Percentiles rank a stretch among this genome's conserved stretches.
phyloP scores from a whole-genome alignment of 2,329 filamentous ascomycete genomes.

The Neofusicoccum cordaticola region DNA sequence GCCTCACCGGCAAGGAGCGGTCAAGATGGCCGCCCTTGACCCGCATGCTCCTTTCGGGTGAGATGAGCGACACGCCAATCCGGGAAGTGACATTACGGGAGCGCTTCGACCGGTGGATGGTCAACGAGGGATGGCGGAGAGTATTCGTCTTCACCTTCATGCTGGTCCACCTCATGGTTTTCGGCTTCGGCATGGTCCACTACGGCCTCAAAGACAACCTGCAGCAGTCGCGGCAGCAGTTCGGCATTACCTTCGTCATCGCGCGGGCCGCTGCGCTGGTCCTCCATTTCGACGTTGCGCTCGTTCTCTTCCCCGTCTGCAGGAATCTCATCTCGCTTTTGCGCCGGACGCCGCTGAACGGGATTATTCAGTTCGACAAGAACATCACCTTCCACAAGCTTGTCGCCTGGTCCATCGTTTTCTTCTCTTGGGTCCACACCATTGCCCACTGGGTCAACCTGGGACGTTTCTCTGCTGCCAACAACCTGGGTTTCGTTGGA shows the following conservation, averaged over 20 bases:
- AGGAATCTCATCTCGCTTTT: slow-evolving; percentile 78
- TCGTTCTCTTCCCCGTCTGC: slow-evolving; percentile 79
- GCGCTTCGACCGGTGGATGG: slow-evolving; percentile 82
- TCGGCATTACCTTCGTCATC: slow-evolving; percentile 74
- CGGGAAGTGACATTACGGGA: slow-evolving; percentile 66
- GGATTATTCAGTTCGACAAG: slow-evolving; percentile 85
- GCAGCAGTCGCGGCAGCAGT: slow-evolving; percentile 56
- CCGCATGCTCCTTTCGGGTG: slow-evolving; percentile 77
- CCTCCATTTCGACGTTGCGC: slow-evolving; percentile 76
- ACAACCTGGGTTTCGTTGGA: slow-evolving; percentile 74
- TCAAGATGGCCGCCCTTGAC: slow-evolving; percentile 80
- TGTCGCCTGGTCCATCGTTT: slow-evolving; percentile 83
- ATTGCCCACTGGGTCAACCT: slow-evolving; percentile 88
- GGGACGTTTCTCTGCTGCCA: slow-evolving; percentile 70
- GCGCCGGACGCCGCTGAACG: slow-evolving; percentile 77
- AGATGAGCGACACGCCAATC: slow-evolving; percentile 73
- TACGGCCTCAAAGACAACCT: slow-evolving; percentile 64
- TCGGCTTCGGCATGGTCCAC: slow-evolving; percentile 76
- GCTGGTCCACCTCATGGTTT: slow-evolving; percentile 70
- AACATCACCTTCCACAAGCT: slow-evolving; percentile 86
- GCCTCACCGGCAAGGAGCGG: slow-evolving; percentile 55
- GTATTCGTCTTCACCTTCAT: slow-evolving; percentile 78
- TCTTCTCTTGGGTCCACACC: slow-evolving; percentile 84
- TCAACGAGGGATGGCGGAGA: slow-evolving; percentile 80
- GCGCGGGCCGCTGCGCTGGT: slow-evolving; percentile 73